Percentiles rank a stretch among this genome's conserved stretches.
phyloP scores from a whole-genome alignment of 495 filamentous ascomycete genomes.

The Xylaria sp. region DNA sequence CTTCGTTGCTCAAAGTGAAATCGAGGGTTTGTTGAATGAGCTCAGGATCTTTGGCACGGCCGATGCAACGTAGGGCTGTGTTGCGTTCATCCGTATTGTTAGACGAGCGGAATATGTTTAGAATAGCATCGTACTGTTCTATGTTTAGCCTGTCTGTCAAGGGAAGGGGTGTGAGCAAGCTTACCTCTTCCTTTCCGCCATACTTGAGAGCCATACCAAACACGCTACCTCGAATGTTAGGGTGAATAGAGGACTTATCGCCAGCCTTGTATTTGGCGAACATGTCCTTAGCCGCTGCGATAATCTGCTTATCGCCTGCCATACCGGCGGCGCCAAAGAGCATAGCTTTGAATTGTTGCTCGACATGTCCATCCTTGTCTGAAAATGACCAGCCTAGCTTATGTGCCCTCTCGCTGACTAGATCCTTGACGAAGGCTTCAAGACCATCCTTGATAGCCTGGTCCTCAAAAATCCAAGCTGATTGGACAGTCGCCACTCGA shows the following conservation, averaged over 20 bases:
- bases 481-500: conserved; percentile 75
- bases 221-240: conserved; percentile 73
- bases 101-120: conserved; percentile 85
- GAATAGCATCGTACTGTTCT: conserved; percentile 72
- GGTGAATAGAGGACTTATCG: conserved; percentile 73
- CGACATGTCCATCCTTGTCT: conserved; percentile 81
- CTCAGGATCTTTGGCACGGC: conserved; percentile 75
- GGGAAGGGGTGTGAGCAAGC: conserved; percentile 30
- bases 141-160: conserved; percentile 34
- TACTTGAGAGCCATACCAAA: conserved; percentile 75
- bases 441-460: conserved; percentile 73
- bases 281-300: conserved; percentile 72
- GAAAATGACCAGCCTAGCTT: conserved; percentile 87
- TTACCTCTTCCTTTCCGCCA: conserved; percentile 75
- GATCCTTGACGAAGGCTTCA: conserved; percentile 77
- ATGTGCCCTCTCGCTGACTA: conserved; percentile 79
- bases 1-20: conserved; percentile 77
- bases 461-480: conserved; percentile 90
- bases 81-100: conserved; percentile 92
- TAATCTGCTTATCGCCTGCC: conserved; percentile 67
- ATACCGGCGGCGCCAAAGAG: conserved; percentile 71
- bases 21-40: conserved; percentile 83
- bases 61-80: conserved; percentile 87
- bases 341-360: conserved; percentile 83
- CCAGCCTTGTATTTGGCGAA: conserved; percentile 72